Evolutionary conservation across 805 yeast species (phyloP).

Genomic region (Cyberlindnera mrakii): DNA sequence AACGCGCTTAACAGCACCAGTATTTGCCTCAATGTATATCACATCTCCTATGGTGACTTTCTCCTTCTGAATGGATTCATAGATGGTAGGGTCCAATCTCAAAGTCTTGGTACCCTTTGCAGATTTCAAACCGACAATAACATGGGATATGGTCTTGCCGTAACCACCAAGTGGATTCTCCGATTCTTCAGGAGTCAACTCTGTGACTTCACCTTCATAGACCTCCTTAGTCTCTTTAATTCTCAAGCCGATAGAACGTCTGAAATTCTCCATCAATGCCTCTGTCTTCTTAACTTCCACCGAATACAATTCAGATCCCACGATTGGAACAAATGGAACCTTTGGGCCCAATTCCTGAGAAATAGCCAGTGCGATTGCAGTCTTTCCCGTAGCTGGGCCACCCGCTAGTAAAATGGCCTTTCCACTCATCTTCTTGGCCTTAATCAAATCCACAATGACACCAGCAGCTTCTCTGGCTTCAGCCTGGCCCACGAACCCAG

Average conservation of each 20-base stretch:
- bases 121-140: slow-evolving; percentile 86
- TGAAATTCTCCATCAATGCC: slow-evolving; percentile 90
- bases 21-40: slow-evolving; percentile 92
- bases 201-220: slow-evolving; percentile 97
- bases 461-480: slow-evolving; percentile 91
- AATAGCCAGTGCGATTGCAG: slow-evolving; percentile 92
- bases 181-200: slow-evolving; percentile 90
- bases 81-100: slow-evolving; percentile 87
- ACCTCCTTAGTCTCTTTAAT: slow-evolving; percentile 97
- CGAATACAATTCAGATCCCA: slow-evolving; percentile 87
- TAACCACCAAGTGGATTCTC: slow-evolving; percentile 97
- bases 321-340: slow-evolving; percentile 96
- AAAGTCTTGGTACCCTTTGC: slow-evolving; percentile 87
- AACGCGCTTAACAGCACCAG: slow-evolving; percentile 94
- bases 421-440: slow-evolving; percentile 88
- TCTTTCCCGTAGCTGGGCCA: slow-evolving; percentile 97
- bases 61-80: slow-evolving; percentile 92
- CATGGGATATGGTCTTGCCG: slow-evolving; percentile 94
- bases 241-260: slow-evolving; percentile 93
- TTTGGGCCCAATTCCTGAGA: slow-evolving; percentile 95
- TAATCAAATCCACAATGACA: slow-evolving; percentile 86
- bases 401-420: slow-evolving; percentile 95
- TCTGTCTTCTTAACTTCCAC: slow-evolving; percentile 98
- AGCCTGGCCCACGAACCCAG: slow-evolving; percentile 73
- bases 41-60: slow-evolving; percentile 94